Conservation (phyloP, 495 filamentous ascomycete species). For the Trichoderma asperelloides region DNA sequence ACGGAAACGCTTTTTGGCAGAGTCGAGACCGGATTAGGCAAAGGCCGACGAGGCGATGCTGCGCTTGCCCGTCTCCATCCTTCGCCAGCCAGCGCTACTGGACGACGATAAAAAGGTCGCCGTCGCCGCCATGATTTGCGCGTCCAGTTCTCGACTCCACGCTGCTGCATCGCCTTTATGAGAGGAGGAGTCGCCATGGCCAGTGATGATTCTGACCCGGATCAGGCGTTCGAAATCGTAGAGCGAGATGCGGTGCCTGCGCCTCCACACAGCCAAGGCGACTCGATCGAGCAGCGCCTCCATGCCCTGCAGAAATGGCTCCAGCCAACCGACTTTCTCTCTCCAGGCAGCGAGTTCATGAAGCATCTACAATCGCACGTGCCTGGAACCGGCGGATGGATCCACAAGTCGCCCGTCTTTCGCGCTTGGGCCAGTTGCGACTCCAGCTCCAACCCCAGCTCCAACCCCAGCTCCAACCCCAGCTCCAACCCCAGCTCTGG, state of each 20-base stretch:
- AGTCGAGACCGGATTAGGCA: background rate
- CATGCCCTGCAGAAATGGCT: background rate
- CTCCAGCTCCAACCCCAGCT: background rate
- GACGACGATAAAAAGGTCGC: background rate
- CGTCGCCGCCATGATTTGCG: background rate
- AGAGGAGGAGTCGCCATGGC: background rate
- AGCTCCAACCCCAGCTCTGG: background rate
- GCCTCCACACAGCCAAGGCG: background rate
- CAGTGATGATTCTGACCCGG: background rate
- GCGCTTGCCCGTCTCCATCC: too few relatives aligned
- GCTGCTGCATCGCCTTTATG: background rate
- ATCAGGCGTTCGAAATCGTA: background rate
- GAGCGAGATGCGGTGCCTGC: background rate
- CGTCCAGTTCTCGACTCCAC: background rate
- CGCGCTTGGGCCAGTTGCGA: background rate
- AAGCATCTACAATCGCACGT: background rate
- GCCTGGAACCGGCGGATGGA: background rate
- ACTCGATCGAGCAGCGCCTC: background rate
- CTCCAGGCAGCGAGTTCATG: background rate
- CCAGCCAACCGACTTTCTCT: slow-evolving; percentile 3
- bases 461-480: background rate
- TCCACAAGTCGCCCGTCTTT: background rate
- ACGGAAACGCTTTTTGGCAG: too few relatives aligned
- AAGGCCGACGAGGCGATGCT: too few relatives aligned
- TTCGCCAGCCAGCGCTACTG: too few relatives aligned